Evolutionary conservation across 768 basidiomycete species (phyloP).

Genomic region (Suillus weaverae): DNA sequence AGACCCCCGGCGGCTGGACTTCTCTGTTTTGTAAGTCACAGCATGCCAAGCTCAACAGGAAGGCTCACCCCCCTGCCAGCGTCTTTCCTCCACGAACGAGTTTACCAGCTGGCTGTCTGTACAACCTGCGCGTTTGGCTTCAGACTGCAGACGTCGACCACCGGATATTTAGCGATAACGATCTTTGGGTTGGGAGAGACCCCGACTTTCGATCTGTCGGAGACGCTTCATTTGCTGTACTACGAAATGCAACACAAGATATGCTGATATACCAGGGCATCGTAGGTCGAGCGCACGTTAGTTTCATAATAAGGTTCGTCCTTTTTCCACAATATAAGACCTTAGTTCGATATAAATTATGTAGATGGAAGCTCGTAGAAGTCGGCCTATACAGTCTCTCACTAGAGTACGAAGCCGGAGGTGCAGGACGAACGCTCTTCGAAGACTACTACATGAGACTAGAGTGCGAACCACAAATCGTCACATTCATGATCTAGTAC

Average conservation of each 20-base stretch:
- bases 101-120: conserved; percentile 53
- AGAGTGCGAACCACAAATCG: conserved; percentile 51
- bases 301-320: conserved; percentile 53
- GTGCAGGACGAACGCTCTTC: conserved; percentile 55
- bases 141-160: conserved; percentile 58
- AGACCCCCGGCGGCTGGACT: conserved; percentile 56
- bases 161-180: conserved; percentile 62
- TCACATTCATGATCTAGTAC: conserved; percentile 64
- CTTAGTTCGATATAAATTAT: not conserved
- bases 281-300: conserved; percentile 57
- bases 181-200: conserved; percentile 66
- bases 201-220: conserved; percentile 60
- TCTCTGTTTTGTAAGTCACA: conserved; percentile 57
- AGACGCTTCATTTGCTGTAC: conserved; percentile 55
- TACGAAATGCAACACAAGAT: conserved; percentile 43
- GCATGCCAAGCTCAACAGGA: not conserved
- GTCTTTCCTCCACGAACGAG: conserved; percentile 59
- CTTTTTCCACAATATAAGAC: not conserved
- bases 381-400: conserved; percentile 52
- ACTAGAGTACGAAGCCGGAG: conserved; percentile 65
- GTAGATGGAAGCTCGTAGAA: conserved; percentile 51
- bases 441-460: conserved; percentile 53
- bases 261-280: conserved; percentile 54
- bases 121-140: conserved; percentile 65
- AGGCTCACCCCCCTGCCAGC: conserved; percentile 31